Evolutionary conservation across 108 stramenopile species (phyloP).

Genomic region (Cyclostephanos invisitatus): DNA sequence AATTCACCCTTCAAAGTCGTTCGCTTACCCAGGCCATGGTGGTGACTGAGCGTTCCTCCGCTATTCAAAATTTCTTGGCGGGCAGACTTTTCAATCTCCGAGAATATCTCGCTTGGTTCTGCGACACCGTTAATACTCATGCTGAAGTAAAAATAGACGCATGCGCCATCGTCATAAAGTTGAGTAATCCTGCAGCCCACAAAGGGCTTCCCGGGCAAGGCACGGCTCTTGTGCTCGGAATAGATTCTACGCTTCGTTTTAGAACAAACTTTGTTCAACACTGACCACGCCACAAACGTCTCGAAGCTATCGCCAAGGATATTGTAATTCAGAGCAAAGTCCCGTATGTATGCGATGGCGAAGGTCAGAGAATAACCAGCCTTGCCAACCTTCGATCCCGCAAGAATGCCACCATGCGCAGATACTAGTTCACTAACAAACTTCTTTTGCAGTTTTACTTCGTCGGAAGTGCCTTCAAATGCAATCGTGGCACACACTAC

Average conservation of each 20-base stretch:
- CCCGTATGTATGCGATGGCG: constrained; percentile 93
- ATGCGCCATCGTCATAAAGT: constrained; percentile 94
- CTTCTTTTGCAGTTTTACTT: constrained; percentile 72
- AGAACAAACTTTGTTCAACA: constrained; percentile 55
- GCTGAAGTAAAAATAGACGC: constrained; percentile 94
- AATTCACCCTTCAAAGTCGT: constrained; percentile 60
- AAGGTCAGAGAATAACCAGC: constrained; percentile 93
- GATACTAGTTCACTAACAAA: constrained; percentile 49
- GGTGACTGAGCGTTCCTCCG: constrained; percentile 93
- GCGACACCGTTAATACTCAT: constrained; percentile 66
- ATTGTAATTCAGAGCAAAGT: constrained; percentile 91
- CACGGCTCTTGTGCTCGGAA: constrained; percentile 59
- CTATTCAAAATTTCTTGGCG: constrained; percentile 80
- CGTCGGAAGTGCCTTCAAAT: constrained; percentile 78
- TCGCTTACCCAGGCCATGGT: constrained; percentile 95
- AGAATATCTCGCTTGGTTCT: constrained; percentile 65
- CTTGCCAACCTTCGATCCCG: constrained; percentile 77
- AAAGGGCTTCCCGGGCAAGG: constrained; percentile 83
- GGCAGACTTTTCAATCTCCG: constrained; percentile 81
- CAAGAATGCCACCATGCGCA: constrained; percentile 67
- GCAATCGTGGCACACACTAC: constrained; percentile 87
- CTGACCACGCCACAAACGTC: constrained; percentile 92
- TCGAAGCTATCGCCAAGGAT: constrained; percentile 93
- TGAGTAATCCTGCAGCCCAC: constrained; percentile 90
- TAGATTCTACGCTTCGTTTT: constrained; percentile 71